These are phyloP conservation scores for Fusarium sp. DNA, from an alignment of 2,329 filamentous ascomycete genomes.

Conservation along the genomic window DNA sequence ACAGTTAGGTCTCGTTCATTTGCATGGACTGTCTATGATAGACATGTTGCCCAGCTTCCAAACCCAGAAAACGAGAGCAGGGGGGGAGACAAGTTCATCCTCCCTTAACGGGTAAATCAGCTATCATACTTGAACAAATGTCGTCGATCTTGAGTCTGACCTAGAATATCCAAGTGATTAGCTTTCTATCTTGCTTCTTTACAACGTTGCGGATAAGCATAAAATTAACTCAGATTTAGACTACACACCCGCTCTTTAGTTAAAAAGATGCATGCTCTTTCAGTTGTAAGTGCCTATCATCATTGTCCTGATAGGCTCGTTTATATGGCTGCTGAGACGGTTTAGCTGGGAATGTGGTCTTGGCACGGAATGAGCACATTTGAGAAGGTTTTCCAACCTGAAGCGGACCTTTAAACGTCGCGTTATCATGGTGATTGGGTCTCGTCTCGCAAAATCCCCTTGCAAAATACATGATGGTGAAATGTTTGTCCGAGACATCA, in stretches of 20 bases:
- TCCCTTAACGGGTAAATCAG: background rate
- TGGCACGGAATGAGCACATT: slow-evolving; percentile 23
- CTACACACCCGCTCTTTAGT: background rate
- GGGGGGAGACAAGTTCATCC: rapidly evolving
- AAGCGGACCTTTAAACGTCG: background rate
- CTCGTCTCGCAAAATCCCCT: background rate
- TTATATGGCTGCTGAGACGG: background rate
- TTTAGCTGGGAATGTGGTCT: slow-evolving; percentile 1
- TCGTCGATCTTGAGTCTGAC: background rate
- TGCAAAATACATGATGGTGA: background rate
- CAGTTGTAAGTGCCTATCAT: background rate
- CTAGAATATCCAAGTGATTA: background rate
- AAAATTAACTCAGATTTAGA: slow-evolving; percentile 14
- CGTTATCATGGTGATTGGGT: background rate
- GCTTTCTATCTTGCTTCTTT: background rate
- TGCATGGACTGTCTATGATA: background rate
- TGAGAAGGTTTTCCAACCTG: slow-evolving; percentile 20
- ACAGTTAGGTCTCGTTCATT: background rate
- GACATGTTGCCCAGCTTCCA: background rate
- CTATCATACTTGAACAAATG: background rate
- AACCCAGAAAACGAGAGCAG: background rate
- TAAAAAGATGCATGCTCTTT: no score
- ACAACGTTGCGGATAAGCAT: slow-evolving; percentile 2
- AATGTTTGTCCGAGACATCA: background rate
- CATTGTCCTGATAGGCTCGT: slow-evolving; percentile 1